Evolutionary conservation across 352 stramenopile species (phyloP).

Genomic region (Pythium dissimile): DNA sequence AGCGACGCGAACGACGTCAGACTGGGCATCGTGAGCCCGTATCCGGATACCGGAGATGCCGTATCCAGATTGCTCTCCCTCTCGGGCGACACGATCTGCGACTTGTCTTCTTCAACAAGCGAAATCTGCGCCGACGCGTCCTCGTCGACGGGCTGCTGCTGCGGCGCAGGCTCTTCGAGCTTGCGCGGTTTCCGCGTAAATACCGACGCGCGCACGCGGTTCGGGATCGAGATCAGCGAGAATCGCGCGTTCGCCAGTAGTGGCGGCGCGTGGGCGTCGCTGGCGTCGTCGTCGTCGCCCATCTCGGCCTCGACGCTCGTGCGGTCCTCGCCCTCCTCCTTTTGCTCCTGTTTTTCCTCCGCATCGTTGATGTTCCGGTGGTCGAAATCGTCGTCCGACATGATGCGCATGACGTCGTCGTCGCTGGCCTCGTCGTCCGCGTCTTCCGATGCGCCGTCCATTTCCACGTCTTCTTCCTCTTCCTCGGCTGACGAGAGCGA

Average conservation of each 20-base stretch:
- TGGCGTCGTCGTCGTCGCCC: not conserved
- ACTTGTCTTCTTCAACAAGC: not conserved
- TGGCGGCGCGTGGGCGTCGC: not conserved
- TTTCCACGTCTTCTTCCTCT: slow-evolving; percentile 7
- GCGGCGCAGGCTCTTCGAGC: not conserved
- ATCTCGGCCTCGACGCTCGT: slow-evolving; percentile 4
- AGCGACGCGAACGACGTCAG: slow-evolving; percentile 22
- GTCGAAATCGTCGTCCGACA: slow-evolving; percentile 24
- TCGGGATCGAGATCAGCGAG: slow-evolving; percentile 20
- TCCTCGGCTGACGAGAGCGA: slow-evolving; percentile 15
- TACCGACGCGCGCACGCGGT: slow-evolving; percentile 19
- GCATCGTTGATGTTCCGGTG: too few species aligned
- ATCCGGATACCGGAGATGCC: slow-evolving; percentile 4
- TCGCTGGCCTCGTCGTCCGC: slow-evolving; percentile 46
- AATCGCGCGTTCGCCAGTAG: slow-evolving; percentile 4
- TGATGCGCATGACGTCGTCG: slow-evolving; percentile 25
- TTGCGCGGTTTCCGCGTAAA: slow-evolving; percentile 11
- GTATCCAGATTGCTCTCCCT: slow-evolving; percentile 6
- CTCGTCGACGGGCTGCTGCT: not conserved
- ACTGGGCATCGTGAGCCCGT: slow-evolving; percentile 14
- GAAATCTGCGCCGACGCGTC: not conserved
- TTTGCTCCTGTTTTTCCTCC: not conserved
- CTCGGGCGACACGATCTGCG: not conserved
- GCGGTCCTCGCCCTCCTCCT: not conserved
- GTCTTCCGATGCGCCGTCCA: slow-evolving; percentile 29